Base-by-base conservation (phyloP, 768 basidiomycete genomes). In the Boletus edulis region DNA sequence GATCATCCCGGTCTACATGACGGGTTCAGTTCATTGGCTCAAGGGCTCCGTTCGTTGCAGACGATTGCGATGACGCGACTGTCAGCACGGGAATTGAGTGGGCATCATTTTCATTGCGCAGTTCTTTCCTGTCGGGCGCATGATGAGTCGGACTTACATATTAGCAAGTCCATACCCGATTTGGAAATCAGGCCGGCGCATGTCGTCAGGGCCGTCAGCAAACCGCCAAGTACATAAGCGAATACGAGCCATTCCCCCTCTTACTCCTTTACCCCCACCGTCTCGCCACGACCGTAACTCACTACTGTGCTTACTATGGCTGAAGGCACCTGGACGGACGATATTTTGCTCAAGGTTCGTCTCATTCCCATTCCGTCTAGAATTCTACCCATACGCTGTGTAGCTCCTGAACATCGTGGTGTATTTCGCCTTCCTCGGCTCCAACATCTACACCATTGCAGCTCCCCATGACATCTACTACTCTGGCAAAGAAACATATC, bases 401-500 rank as follows among this genome's bases (percentile, higher is more conserved):
- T 39, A 86, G 85, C 76, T 95, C 64, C 73, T 83, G 58, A 97
- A 97, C 73, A 78, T 96, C 53, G 52, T 93, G 51, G 86, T 89
- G 45, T 96, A 91, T 69, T 80, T 92, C 66, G 68, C 89, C 56
- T 93, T 95, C 74, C 77, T 96, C n/a, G 94, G 91, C 32, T 89
- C 87, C 38, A 96, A 96, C 73, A 79, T 94, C 53, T 95, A 92
- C 78, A 87, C 86, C 49, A 81, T 94, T 57, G 85, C 91, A 7
- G 81, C 83, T 3, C 91, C 91, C 1, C 79, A 81, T 40, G 84
- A 81, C 58, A 78, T 84, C 48, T 91, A 92, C 73, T 83, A 78
- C 67, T 71, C 76, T 59, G 85, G 83, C 43, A 92, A 92, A 69
- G 86, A 89, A 62, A 97, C 95, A 0, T 98, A 94, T 72, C 76